A percentile compares a stretch with the other conserved stretches of the same genome.
Conservation (phyloP, 768 basidiomycete species). For the Amanita exitialis region DNA sequence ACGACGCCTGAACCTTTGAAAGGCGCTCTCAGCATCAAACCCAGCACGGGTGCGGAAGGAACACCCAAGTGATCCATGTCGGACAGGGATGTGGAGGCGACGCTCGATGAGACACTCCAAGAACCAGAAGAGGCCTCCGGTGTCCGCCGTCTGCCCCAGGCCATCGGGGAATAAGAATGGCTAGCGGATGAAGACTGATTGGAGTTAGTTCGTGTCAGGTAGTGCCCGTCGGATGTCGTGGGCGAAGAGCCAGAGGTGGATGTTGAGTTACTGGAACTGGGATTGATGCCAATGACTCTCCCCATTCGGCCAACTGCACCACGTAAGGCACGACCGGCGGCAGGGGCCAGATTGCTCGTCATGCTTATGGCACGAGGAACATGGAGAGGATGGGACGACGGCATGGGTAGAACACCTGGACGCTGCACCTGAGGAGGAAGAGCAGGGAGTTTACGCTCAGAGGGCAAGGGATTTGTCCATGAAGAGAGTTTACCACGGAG, state of each 20-base stretch:
- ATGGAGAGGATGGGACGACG: constrained; percentile 11
- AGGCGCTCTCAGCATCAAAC: constrained; percentile 47
- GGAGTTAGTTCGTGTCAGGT: constrained; percentile 29
- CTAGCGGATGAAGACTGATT: constrained; percentile 18
- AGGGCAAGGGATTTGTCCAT: constrained; percentile 23
- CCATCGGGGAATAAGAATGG: constrained; percentile 8
- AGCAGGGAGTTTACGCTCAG: constrained; percentile 14
- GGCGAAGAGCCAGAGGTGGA: constrained; percentile 35
- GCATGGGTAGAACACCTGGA: constrained; percentile 18
- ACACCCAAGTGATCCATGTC: constrained; percentile 34
- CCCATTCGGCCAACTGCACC: constrained; percentile 68
- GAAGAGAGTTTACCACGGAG: constrained; percentile 39
- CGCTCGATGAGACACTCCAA: constrained; percentile 42
- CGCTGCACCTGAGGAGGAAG: constrained; percentile 13
- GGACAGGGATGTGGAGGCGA: constrained; percentile 32
- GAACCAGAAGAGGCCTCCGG: constrained; percentile 53
- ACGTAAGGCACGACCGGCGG: constrained; percentile 64
- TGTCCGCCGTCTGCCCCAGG: constrained; percentile 36
- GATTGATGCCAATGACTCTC: constrained; percentile 26
- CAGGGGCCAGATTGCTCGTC: constrained; percentile 56
- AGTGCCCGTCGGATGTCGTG: constrained; percentile 23
- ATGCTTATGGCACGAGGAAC: constrained; percentile 52
- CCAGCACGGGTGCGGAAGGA: constrained; percentile 39
- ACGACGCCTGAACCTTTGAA: constrained; percentile 43
- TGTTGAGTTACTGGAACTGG: constrained; percentile 20